Evolutionary conservation across 495 filamentous ascomycete genomes (phyloP), one percentile per base, ranked within the genome.

Genomic region (Penicillium subrubescens): DNA sequence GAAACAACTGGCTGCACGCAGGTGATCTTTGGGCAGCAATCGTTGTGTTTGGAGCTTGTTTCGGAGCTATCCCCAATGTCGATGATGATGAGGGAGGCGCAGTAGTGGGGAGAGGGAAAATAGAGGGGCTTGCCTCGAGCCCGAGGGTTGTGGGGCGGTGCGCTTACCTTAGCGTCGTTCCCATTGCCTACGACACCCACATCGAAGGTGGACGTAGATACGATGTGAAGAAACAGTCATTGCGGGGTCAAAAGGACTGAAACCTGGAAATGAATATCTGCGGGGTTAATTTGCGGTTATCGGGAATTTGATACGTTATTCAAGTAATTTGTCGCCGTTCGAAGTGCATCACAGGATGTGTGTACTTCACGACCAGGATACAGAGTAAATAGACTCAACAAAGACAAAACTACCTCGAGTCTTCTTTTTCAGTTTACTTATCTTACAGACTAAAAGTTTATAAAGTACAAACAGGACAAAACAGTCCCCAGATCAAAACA

Each of bases 41-140:
- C 3, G 39, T 48, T 17, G 15, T 35, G 15, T 33, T 27, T 59
- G 23, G 29, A 59, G 43, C 43, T 48, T 46, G 53, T 50, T 34
- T 46, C 19, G 34, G 57, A 46, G 57, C 39, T 59, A 59, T 34
- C 44, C 57, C 57, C 43, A 43, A 59, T 59, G 57, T 59, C 50
- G 43, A 50, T 27, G 56, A 46, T 34, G 25, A 33, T 19, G 53
- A 56, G 3, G 3, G 33, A 56, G 53, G 53, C 31, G 52, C 52
- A 35, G 52, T 31, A 27, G 25, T 27, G 31, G 52, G 11, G 52
- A 55, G 53, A 37, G 37, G 5, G 37, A n/a, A 56, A n/a, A 37
- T n/a, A 31, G 53, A 35, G 53, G 31, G 31, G 31, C 53, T 35
- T 37, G 15, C 17, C 5, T n/a, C 17, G 11, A 11, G 44, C 5